These are phyloP conservation scores for Angomonas deanei DNA, from an alignment of 208 protist genomes.

Conservation along the genomic window DNA sequence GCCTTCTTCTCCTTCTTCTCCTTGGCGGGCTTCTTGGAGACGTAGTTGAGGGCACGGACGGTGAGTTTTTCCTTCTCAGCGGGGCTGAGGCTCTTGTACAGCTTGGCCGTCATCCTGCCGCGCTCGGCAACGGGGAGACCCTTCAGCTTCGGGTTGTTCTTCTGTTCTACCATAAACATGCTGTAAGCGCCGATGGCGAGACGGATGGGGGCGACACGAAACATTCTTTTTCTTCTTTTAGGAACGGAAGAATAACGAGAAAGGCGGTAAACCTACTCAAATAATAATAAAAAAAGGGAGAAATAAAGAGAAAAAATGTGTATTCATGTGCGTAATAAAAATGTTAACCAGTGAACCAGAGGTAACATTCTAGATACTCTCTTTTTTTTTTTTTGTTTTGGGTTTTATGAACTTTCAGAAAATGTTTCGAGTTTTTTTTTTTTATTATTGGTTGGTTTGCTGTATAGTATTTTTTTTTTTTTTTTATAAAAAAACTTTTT, in stretches of 20 bases:
- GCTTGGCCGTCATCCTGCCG: constrained; percentile 66
- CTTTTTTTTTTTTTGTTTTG: too few relatives aligned
- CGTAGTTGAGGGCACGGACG: constrained; percentile 56
- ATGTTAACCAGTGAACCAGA: too few relatives aligned
- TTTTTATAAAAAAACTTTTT: too few relatives aligned
- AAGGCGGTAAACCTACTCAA: not conserved
- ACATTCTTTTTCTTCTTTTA: constrained; percentile 29
- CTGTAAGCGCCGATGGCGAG: constrained; percentile 72
- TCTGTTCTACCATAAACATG: constrained; percentile 86
- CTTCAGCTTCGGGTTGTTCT: constrained; percentile 74
- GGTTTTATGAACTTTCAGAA: too few relatives aligned
- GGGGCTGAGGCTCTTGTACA: constrained; percentile 67
- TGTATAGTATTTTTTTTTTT: too few relatives aligned
- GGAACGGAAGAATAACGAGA: not conserved
- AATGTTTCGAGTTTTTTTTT: not conserved
- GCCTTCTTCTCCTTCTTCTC: constrained; percentile 7
- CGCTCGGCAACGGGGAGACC: constrained; percentile 65
- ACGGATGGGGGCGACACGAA: constrained; percentile 50
- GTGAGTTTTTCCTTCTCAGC: constrained; percentile 43
- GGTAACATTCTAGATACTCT: too few relatives aligned
- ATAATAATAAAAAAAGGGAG: constrained; percentile 1
- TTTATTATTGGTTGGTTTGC: not conserved
- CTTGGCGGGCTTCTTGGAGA: constrained; percentile 23
- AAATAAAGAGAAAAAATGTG: constrained; percentile 9
- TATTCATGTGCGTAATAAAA: too few relatives aligned